These are phyloP conservation scores for Apiospora koreana DNA, from an alignment of 2,329 filamentous ascomycete species.

Conservation along the genomic window DNA sequence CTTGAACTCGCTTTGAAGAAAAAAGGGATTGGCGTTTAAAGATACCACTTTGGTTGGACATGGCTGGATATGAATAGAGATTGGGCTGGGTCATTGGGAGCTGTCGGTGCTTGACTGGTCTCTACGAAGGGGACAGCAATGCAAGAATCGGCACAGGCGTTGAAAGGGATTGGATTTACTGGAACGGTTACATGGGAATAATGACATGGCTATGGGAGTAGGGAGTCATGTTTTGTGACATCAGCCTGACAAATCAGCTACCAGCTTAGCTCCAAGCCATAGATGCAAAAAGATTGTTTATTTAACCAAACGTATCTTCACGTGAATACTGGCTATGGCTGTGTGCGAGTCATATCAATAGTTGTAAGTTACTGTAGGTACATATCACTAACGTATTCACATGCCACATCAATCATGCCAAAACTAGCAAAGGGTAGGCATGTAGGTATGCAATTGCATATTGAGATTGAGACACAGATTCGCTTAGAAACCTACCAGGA, in stretches of 20 bases:
- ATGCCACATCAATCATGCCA: too few species aligned
- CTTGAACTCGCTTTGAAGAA: not conserved
- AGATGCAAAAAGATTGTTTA: not conserved
- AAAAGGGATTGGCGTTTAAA: not conserved
- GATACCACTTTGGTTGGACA: slow-evolving; percentile 17
- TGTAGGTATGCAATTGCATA: not conserved
- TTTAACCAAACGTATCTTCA: not conserved
- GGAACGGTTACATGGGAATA: not conserved
- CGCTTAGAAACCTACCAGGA: too few species aligned
- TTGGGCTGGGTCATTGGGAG: not conserved
- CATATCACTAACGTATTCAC: too few species aligned
- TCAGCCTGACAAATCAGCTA: not conserved
- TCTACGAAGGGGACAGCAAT: not conserved
- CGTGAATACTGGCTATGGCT: not conserved
- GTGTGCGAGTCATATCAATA: too few species aligned
- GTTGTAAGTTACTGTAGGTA: too few species aligned
- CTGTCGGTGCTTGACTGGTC: not conserved
- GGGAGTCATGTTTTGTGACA: not conserved
- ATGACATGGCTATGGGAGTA: not conserved
- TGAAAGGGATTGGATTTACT: not conserved
- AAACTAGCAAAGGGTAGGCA: not conserved
- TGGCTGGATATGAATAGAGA: not conserved
- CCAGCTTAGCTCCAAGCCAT: not conserved
- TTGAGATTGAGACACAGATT: not conserved
- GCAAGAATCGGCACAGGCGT: not conserved